Conservation (phyloP, 2,329 filamentous ascomycete species). For the Verticillium zaregamsianum region DNA sequence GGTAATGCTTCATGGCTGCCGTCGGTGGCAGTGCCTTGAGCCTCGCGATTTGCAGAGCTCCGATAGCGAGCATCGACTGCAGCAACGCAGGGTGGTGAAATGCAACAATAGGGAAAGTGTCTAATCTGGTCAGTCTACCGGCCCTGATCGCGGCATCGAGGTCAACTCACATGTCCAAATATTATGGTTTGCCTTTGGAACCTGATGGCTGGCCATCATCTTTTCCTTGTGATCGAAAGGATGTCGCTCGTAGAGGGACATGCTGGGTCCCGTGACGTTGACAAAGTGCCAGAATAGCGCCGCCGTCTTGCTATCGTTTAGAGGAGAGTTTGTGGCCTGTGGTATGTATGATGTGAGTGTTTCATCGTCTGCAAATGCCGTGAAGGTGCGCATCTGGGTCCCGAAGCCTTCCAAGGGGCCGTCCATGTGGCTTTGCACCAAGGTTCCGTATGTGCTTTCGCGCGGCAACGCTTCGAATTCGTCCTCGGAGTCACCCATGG, state of each 20-base stretch:
- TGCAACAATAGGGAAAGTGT: slow-evolving; percentile 79
- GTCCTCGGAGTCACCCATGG: slow-evolving; percentile 58
- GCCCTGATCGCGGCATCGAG: not conserved
- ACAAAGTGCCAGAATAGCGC: slow-evolving; percentile 90
- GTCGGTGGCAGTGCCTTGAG: slow-evolving; percentile 70
- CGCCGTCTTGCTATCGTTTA: slow-evolving; percentile 76
- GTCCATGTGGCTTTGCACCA: slow-evolving; percentile 31
- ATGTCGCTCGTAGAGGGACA: slow-evolving; percentile 85
- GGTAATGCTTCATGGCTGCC: slow-evolving; percentile 87
- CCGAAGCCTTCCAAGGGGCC: slow-evolving; percentile 35
- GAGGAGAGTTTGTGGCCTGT: slow-evolving; percentile 61
- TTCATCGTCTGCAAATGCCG: slow-evolving; percentile 41
- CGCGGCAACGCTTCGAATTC: slow-evolving; percentile 39
- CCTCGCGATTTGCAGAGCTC: slow-evolving; percentile 83
- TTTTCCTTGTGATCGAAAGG: slow-evolving; percentile 64
- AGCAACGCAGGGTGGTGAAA: slow-evolving; percentile 82
- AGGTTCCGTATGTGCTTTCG: slow-evolving; percentile 31
- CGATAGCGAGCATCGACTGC: slow-evolving; percentile 84
- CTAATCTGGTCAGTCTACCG: slow-evolving; percentile 25
- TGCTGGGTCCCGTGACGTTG: slow-evolving; percentile 76
- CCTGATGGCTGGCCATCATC: slow-evolving; percentile 49
- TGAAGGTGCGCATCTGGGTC: slow-evolving; percentile 45
- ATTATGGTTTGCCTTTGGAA: slow-evolving; percentile 60
- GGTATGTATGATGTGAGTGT: slow-evolving; percentile 64
- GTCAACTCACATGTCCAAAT: slow-evolving; percentile 57